phyloP scores from a whole-genome alignment of 495 filamentous ascomycete species.

The Neurospora sp. region DNA sequence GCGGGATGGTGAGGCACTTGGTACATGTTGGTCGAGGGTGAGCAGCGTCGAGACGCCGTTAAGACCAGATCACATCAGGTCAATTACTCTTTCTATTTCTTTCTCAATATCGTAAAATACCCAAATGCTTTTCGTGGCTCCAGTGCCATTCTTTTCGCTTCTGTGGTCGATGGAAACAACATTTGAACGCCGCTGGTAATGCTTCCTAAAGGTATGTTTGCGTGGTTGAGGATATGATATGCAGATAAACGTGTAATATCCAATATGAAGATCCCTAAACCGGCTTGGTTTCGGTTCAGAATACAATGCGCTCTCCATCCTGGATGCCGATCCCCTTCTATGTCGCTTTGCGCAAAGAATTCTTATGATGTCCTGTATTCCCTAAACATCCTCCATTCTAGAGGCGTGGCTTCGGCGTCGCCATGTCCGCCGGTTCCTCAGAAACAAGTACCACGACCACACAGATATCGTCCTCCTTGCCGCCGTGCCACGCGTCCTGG shows the following conservation, averaged over 20 bases:
- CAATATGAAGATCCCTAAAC: not conserved
- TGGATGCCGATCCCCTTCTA: not conserved
- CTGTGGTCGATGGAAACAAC: not conserved
- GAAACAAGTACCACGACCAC: constrained; percentile 66
- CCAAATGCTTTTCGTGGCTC: not conserved
- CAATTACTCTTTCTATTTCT: too few relatives aligned
- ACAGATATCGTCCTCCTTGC: constrained; percentile 88
- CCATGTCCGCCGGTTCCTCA: constrained; percentile 33
- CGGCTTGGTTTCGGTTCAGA: not conserved
- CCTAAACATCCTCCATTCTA: not conserved
- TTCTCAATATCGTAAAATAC: not conserved
- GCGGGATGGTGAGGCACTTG: not conserved
- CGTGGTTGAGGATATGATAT: not conserved
- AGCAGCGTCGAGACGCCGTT: not conserved
- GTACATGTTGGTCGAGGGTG: not conserved
- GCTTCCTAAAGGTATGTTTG: not conserved
- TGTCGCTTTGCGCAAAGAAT: not conserved
- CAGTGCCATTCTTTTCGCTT: not conserved
- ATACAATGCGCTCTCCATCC: not conserved
- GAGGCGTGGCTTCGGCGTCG: constrained; percentile 12
- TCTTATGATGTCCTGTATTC: not conserved
- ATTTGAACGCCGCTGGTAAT: not conserved
- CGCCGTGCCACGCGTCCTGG: constrained; percentile 70
- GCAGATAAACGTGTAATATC: not conserved
- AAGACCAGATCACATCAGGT: not conserved